Evolutionary conservation across 345 rosid genomes (phyloP).

Genomic region (Salix brachista): DNA sequence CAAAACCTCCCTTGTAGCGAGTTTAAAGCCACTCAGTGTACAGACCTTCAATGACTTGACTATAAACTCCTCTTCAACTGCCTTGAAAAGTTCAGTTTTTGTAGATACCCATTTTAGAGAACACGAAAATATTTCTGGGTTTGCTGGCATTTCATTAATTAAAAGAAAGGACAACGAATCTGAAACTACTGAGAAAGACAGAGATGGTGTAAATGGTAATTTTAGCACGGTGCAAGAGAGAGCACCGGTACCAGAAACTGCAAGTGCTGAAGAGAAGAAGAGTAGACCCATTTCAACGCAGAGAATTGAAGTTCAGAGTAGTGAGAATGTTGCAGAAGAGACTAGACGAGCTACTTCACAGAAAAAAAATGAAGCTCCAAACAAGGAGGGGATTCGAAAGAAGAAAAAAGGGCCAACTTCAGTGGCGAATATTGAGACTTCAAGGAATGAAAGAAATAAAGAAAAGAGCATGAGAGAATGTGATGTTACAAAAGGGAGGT

Average conservation of each 20-base stretch:
- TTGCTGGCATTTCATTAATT: slow-evolving; percentile 21
- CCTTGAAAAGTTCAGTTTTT: slow-evolving; percentile 30
- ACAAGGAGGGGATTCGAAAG: slow-evolving; percentile 16
- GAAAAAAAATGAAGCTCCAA: slow-evolving; percentile 33
- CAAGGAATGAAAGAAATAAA: slow-evolving; percentile 6
- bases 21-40: slow-evolving; percentile 23
- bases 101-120: slow-evolving; percentile 26
- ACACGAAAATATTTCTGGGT: slow-evolving; percentile 42
- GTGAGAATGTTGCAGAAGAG: slow-evolving; percentile 11
- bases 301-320: slow-evolving; percentile 19
- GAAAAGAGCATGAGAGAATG: slow-evolving; percentile 36
- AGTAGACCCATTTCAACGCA: slow-evolving; percentile 3
- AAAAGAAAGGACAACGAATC: slow-evolving; percentile 11
- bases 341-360: slow-evolving; percentile 7
- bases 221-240: slow-evolving; percentile 19
- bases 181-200: slow-evolving; percentile 8
- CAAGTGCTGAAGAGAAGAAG: slow-evolving; percentile 7
- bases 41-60: slow-evolving; percentile 22
- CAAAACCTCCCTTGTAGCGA: slow-evolving; percentile 15
- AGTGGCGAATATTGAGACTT: slow-evolving; percentile 1
- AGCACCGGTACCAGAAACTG: slow-evolving; percentile 18
- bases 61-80: slow-evolving; percentile 26
- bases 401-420: slow-evolving; percentile 19
- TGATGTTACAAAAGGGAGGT: slow-evolving; percentile 66
- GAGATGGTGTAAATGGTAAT: slow-evolving; percentile 12